Evolutionary conservation across 805 yeast species (phyloP), one percentile per base, ranked within the genome.

Genomic region (Blastobotrys peoriensis): DNA sequence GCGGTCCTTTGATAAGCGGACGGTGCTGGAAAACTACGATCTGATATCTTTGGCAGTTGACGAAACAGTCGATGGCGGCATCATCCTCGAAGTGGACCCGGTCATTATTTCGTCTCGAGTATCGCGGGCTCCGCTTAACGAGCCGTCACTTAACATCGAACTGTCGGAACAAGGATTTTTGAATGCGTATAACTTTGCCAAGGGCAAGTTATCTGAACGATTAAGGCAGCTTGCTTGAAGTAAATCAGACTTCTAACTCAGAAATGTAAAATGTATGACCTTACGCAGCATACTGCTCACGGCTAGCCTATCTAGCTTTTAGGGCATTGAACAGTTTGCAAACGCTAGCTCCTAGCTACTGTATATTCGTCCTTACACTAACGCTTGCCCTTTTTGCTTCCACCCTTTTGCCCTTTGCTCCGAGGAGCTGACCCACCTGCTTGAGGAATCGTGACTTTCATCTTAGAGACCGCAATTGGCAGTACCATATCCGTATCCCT

Each of bases 21-120:
- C 89, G 2, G 68, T 91, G 38, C 75, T 81, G 56, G 95, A 86
- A 52, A 78, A 82, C 61, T 93, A 83, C 61, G 98, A 93, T 65
- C 73, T 86, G 71, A 83, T 88, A 33, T 72, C 86, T 36, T 74
- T 93, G 62, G 86, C 94, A 3, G 76, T 89, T 36, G 98, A 93
- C 64, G 98, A 93, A 66, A 75, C 94, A 6, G 72, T 93, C 40
- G 98, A 93, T 61, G 95, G 89, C 61, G 98, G 98, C 34, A 79
- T 93, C 51, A 79, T 93, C 45, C 73, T 93, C 54, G 97, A 93
- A 64, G 83, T 88, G 21, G 97, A 93, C 58, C 80, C 95, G 3
- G 78, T 83, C 28, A 79, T 86, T 35, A 85, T 93, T 55, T 89
- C 91, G 2, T 78, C 94, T 13, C 78, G 98, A 66, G 96, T 89